Conservation (phyloP, 495 filamentous ascomycete species). For the Penicillium odoratum region DNA sequence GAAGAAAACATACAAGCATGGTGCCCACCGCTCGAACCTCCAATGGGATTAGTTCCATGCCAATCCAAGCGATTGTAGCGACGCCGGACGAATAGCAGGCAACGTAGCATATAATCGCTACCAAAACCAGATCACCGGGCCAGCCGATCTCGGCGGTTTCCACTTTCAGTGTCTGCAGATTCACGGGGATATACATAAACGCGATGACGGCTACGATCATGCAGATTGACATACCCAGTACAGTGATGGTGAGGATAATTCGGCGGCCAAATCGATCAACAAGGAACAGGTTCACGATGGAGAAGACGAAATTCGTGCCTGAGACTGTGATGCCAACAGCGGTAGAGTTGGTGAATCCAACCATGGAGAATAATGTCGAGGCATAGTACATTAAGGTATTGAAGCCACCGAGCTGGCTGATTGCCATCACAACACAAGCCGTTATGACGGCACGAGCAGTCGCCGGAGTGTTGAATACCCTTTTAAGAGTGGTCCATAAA, state of each 20-base stretch:
- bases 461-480: slow-evolving; percentile 35
- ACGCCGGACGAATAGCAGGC: slow-evolving; percentile 46
- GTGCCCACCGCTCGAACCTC: slow-evolving; percentile 52
- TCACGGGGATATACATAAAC: slow-evolving; percentile 52
- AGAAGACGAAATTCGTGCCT: slow-evolving; percentile 54
- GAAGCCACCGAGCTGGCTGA: slow-evolving; percentile 47
- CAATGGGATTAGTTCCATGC: slow-evolving; percentile 48
- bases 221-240: slow-evolving; percentile 42
- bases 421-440: slow-evolving; percentile 47
- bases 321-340: slow-evolving; percentile 52
- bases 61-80: slow-evolving; percentile 50
- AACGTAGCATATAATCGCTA: slow-evolving; percentile 47
- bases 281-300: slow-evolving; percentile 45
- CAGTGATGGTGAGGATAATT: slow-evolving; percentile 43
- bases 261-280: slow-evolving; percentile 52
- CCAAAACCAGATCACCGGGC: slow-evolving; percentile 43
- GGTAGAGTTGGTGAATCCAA: slow-evolving; percentile 51
- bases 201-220: slow-evolving; percentile 45
- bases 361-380: slow-evolving; percentile 50
- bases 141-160: slow-evolving; percentile 27
- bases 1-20: slow-evolving; percentile 37
- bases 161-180: slow-evolving; percentile 34
- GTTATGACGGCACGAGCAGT: slow-evolving; percentile 50
- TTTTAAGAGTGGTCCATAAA: slow-evolving; percentile 39
- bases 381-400: slow-evolving; percentile 53